Conservation (phyloP, 2,329 filamentous ascomycete species). For the Fusarium coffeatum region DNA sequence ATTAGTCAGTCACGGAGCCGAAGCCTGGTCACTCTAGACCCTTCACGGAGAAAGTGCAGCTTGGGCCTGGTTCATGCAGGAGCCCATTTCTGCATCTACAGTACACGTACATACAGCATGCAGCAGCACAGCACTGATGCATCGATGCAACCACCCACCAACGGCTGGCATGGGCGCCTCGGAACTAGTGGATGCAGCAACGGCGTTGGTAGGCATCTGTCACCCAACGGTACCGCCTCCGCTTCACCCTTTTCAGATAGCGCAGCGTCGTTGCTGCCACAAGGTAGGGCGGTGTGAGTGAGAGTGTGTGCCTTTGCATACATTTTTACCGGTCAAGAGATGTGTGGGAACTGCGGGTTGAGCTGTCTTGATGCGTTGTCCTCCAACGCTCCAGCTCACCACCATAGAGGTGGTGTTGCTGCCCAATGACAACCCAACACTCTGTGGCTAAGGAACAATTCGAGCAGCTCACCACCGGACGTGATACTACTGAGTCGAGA, state of each 20-base stretch:
- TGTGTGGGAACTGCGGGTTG: constrained; percentile 45
- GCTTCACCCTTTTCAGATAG: constrained; percentile 43
- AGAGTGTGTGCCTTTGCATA: constrained; percentile 40
- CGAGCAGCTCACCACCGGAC: neutral
- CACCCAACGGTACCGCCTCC: constrained; percentile 44
- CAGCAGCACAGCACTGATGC: constrained; percentile 44
- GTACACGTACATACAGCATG: constrained; percentile 15
- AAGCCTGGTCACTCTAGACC: constrained; percentile 28
- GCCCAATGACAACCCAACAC: constrained; percentile 47
- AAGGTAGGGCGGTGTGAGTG: constrained; percentile 43
- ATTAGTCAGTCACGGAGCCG: constrained; percentile 16
- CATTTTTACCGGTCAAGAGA: constrained; percentile 33
- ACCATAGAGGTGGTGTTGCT: constrained; percentile 43
- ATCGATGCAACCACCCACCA: constrained; percentile 38
- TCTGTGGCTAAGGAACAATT: constrained; percentile 24
- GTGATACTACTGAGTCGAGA: neutral
- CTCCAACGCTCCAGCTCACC: constrained; percentile 37
- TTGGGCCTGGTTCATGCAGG: constrained; percentile 48
- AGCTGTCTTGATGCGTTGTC: constrained; percentile 47
- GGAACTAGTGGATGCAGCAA: constrained; percentile 39
- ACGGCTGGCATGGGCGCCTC: constrained; percentile 38
- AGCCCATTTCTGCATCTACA: constrained; percentile 44
- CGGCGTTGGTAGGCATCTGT: constrained; percentile 36
- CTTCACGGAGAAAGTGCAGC: constrained; percentile 30
- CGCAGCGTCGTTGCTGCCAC: constrained; percentile 39